Evolutionary conservation across 139 green algal species (phyloP).

Genomic region (Chlorella ohadii): DNA sequence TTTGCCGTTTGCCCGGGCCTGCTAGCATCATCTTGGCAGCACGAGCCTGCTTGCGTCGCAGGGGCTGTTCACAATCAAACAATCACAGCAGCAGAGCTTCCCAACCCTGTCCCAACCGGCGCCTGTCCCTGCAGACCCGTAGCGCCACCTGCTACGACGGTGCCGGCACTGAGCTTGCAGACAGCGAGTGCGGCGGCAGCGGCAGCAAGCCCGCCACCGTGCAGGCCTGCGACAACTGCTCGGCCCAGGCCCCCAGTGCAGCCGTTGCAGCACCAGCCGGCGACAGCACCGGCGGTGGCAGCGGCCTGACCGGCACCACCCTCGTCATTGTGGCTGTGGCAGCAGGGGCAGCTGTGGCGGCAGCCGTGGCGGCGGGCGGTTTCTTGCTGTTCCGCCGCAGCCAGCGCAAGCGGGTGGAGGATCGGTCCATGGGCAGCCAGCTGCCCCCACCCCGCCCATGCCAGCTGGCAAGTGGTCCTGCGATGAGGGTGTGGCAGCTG

Average conservation of each 20-base stretch:
- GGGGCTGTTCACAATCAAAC: too few species aligned
- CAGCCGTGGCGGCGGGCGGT: background rate
- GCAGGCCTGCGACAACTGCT: background rate
- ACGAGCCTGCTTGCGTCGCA: too few species aligned
- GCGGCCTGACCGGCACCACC: background rate
- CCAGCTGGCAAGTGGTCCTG: too few species aligned
- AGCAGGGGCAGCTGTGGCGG: background rate
- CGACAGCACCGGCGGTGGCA: background rate
- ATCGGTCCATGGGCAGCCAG: background rate
- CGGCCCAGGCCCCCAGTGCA: background rate
- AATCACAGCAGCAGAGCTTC: too few species aligned
- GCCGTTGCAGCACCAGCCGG: background rate
- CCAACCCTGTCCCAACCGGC: too few species aligned
- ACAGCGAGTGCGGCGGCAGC: background rate
- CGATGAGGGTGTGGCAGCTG: too few species aligned
- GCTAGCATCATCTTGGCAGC: too few species aligned
- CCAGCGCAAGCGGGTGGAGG: background rate
- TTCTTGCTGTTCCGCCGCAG: background rate
- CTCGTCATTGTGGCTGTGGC: background rate
- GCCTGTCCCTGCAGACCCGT: slow-evolving; percentile 25
- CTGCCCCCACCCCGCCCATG: too few species aligned
- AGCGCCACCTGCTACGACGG: background rate
- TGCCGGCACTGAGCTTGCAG: background rate
- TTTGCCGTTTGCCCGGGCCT: too few species aligned
- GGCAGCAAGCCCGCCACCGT: background rate